Evolutionary conservation across 106 monocot species (phyloP).

Genomic region (Agapanthus africanus): DNA sequence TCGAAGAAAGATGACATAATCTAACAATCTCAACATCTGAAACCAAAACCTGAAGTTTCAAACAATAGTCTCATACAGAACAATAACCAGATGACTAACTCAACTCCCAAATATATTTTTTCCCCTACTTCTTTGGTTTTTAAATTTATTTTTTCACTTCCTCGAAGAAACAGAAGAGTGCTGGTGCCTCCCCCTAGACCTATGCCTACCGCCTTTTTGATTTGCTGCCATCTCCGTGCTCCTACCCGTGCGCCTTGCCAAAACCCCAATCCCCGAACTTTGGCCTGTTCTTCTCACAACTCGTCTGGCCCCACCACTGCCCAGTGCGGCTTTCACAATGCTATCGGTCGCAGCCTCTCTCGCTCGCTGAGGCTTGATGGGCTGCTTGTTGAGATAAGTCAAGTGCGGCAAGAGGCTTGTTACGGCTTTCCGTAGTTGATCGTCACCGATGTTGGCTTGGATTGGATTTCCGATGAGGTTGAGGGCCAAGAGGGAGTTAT

Average conservation of each 20-base stretch:
- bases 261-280: background rate
- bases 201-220: constrained; percentile 21
- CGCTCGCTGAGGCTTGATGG: constrained; percentile 53
- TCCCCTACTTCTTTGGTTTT: too few species aligned
- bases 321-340: constrained; percentile 70
- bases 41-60: too few species aligned
- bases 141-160: too few species aligned
- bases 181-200: constrained; percentile 5
- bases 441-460: constrained; percentile 75
- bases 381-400: constrained; percentile 74
- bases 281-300: constrained; percentile 13
- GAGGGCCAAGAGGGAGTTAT: constrained; percentile 66
- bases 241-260: constrained; percentile 2
- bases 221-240: constrained; percentile 5
- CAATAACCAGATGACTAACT: too few species aligned
- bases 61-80: too few species aligned
- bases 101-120: too few species aligned
- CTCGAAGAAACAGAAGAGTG: constrained; percentile 1
- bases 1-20: too few species aligned
- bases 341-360: constrained; percentile 54
- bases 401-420: constrained; percentile 62
- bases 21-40: too few species aligned
- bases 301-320: constrained; percentile 25
- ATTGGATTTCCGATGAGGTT: constrained; percentile 86
- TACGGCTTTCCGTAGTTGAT: constrained; percentile 67